Evolutionary conservation across 345 rosid species (phyloP).

Genomic region (Schrenkiella parvula): DNA sequence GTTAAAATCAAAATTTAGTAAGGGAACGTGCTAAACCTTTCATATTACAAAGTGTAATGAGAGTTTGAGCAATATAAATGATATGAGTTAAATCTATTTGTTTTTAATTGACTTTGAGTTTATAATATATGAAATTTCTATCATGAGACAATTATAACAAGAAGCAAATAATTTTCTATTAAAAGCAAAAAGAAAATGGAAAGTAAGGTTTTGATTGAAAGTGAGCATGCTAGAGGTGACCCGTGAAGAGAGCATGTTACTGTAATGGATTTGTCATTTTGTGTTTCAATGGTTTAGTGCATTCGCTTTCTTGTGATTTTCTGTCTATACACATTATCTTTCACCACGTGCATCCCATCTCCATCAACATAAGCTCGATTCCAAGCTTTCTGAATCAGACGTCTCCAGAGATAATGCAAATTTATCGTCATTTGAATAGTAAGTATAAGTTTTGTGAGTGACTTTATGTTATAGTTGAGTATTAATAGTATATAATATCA

Average conservation of each 20-base stretch:
- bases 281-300: constrained; percentile 21
- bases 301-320: constrained; percentile 36
- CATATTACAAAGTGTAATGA: neutral
- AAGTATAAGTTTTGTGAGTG: neutral
- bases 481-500: no score
- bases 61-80: neutral
- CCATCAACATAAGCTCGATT: neutral
- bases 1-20: neutral
- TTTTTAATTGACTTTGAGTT: neutral
- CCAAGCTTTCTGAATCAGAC: neutral
- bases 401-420: neutral
- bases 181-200: neutral
- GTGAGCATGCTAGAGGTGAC: constrained; percentile 25
- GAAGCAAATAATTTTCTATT: neutral
- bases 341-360: constrained; percentile 31
- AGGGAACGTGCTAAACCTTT: no score
- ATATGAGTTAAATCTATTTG: neutral
- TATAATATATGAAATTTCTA: neutral
- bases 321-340: constrained; percentile 13
- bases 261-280: constrained; percentile 23
- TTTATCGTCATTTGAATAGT: neutral
- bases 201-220: constrained; percentile 12
- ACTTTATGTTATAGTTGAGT: neutral
- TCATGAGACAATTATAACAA: neutral
- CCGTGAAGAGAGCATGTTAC: constrained; percentile 35